Base-by-base conservation (phyloP, 2,329 filamentous ascomycete genomes). In the Fusarium lyarnte region DNA sequence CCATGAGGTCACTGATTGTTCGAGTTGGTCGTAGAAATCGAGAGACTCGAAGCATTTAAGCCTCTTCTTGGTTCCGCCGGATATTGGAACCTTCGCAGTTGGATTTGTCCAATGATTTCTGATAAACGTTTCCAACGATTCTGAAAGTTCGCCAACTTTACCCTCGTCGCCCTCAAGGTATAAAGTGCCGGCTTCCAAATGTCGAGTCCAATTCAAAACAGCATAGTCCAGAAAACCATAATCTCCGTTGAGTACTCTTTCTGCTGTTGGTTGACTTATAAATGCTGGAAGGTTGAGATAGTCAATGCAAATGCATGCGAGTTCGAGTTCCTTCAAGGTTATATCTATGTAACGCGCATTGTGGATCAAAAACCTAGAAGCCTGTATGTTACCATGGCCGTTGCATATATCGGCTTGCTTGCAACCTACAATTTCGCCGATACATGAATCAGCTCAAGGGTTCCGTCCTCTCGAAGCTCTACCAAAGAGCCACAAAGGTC, bases 401-500 rank as follows among this genome's bases (percentile, higher is more conserved):
- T 5, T 29, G 5, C 0, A 11, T 2, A 11, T 9, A 2, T 3
- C 0, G 3, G 9, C 45, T 45, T 1, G 1, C 4, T 5, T 0
- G 3, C 1, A 16, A n/a, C 45, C 1, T 17, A 47, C 45, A 6
- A 0, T n/a, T 47, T 47, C 0, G 19, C 45, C 0, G 45, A 29
- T 6, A 6, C 3, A 14, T 52, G 47, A 8, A 52, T 25, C 0
- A 52, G 17, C 16, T 52, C 47, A 4, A 38, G 16, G 0, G 47
- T 52, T 3, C n/a, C 47, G 8, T 52, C 47, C 0, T 0, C 21
- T 11, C 17, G 33, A 0, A 25, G 7, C 0, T 52, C n/a, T 0
- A 52, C 31, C 31, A 52, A 21, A 7, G 47, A 36, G 4, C n/a
- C 47, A 35, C 3, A 3, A 25, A 52, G 47, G 2, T 52, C 47